Evolutionary conservation across 1,284 basidiomycete species (phyloP).

Genomic region (Rhodotorula sp.): DNA sequence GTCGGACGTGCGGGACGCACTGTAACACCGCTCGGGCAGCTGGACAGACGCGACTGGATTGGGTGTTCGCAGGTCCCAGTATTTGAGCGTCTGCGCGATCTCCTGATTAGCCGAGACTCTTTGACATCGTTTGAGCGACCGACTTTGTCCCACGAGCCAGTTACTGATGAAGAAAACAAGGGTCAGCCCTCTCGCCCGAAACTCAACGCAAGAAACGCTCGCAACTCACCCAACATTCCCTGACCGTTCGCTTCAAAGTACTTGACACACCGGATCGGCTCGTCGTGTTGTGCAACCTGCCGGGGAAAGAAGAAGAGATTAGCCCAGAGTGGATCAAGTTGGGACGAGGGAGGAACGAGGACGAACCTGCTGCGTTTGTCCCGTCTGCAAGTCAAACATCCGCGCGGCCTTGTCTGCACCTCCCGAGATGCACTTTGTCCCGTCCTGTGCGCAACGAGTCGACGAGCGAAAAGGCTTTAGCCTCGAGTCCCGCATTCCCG

Average conservation of each 20-base stretch:
- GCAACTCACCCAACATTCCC: conserved; percentile 24
- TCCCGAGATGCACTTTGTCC: conserved; percentile 64
- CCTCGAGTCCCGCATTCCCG: not conserved
- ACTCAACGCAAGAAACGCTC: no score
- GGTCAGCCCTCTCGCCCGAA: not conserved
- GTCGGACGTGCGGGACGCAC: conserved; percentile 26
- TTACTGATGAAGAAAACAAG: conserved; percentile 53
- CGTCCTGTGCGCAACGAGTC: not conserved
- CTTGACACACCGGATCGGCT: conserved; percentile 70
- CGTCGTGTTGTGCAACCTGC: conserved; percentile 80
- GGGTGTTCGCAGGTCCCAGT: conserved; percentile 81
- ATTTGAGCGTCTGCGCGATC: conserved; percentile 57
- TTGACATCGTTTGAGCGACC: conserved; percentile 12
- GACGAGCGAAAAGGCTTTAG: not conserved
- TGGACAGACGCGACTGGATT: conserved; percentile 72
- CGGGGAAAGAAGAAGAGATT: fast-evolving
- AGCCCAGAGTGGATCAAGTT: not conserved
- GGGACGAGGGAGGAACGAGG: no score
- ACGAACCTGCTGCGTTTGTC: conserved; percentile 47
- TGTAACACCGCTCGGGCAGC: conserved; percentile 84
- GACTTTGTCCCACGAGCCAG: conserved; percentile 91
- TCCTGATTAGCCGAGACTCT: not conserved
- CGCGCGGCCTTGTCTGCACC: conserved; percentile 64
- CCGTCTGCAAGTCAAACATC: conserved; percentile 58
- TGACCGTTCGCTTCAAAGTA: conserved; percentile 67